Conservation (phyloP, 768 basidiomycete species). For the Pisolithus marmoratus region DNA sequence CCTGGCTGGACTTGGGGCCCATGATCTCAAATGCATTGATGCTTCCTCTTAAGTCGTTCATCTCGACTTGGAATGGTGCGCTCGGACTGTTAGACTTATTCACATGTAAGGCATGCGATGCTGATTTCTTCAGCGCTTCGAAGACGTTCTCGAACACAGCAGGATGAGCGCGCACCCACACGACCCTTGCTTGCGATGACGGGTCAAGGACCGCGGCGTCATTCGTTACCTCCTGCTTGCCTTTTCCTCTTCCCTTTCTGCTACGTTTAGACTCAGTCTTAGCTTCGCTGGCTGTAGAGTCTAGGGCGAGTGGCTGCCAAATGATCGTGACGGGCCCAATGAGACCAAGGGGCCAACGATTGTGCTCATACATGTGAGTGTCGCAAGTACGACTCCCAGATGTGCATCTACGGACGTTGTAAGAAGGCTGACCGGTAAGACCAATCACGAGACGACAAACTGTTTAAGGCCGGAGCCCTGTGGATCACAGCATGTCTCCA, state of each 20-base stretch:
- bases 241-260: slow-evolving; percentile 26
- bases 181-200: slow-evolving; percentile 29
- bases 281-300: background rate
- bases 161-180: slow-evolving; percentile 84
- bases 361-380: slow-evolving; percentile 59
- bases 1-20: slow-evolving; percentile 78
- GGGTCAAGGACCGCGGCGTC: slow-evolving; percentile 5
- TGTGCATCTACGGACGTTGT: slow-evolving; percentile 43
- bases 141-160: slow-evolving; percentile 56
- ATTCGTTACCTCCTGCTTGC: slow-evolving; percentile 29
- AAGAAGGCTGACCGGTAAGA: background rate
- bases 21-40: slow-evolving; percentile 84
- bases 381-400: slow-evolving; percentile 62
- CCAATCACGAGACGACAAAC: slow-evolving; percentile 29
- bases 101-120: slow-evolving; percentile 43
- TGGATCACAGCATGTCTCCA: slow-evolving; percentile 59
- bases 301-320: slow-evolving; percentile 49
- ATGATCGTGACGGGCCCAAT: slow-evolving; percentile 69
- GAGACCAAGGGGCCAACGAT: slow-evolving; percentile 60
- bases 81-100: slow-evolving; percentile 20
- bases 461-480: slow-evolving; percentile 60
- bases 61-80: slow-evolving; percentile 42
- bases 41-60: slow-evolving; percentile 65
- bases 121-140: slow-evolving; percentile 43
- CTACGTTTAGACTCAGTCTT: slow-evolving; percentile 10